phyloP scores from a whole-genome alignment of 805 yeast species.

The Ogataea minuta region DNA sequence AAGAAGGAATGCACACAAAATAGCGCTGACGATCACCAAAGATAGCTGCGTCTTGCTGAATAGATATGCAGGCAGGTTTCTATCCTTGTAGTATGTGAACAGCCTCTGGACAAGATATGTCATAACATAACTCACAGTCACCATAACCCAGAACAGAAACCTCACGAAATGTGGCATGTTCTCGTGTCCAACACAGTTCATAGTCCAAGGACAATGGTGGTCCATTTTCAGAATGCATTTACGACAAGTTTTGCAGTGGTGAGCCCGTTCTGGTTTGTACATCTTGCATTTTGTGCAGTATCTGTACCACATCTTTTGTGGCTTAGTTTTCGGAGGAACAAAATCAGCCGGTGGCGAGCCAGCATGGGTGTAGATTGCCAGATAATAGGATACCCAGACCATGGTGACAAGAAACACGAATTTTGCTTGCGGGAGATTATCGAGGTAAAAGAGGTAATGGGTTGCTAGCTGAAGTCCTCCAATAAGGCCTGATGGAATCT shows the following conservation, averaged over 20 bases:
- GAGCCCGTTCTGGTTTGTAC: slow-evolving; percentile 80
- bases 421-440: slow-evolving; percentile 30
- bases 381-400: slow-evolving; percentile 71
- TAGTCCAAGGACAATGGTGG: slow-evolving; percentile 94
- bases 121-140: slow-evolving; percentile 48
- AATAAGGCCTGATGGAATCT: slow-evolving; percentile 18
- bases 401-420: slow-evolving; percentile 69
- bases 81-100: slow-evolving; percentile 42
- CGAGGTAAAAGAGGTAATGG: slow-evolving; percentile 14
- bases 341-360: slow-evolving; percentile 62
- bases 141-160: slow-evolving; percentile 65
- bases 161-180: slow-evolving; percentile 81
- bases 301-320: slow-evolving; percentile 47
- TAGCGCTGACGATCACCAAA: slow-evolving; percentile 52
- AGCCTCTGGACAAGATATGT: slow-evolving; percentile 42
- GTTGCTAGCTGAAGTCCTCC: slow-evolving; percentile 7
- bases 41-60: slow-evolving; percentile 51
- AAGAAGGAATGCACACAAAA: slow-evolving; percentile 57
- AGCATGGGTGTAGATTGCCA: slow-evolving; percentile 67
- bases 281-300: slow-evolving; percentile 72
- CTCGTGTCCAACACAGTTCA: slow-evolving; percentile 79
- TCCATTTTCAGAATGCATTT: slow-evolving; percentile 85
- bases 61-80: slow-evolving; percentile 56
- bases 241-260: slow-evolving; percentile 81
- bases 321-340: slow-evolving; percentile 29